A percentile compares a stretch with the other conserved stretches of the same genome.
Evolutionary conservation across 2,329 filamentous ascomycete species (phyloP).

Genomic region (Colletotrichum liaoningense): DNA sequence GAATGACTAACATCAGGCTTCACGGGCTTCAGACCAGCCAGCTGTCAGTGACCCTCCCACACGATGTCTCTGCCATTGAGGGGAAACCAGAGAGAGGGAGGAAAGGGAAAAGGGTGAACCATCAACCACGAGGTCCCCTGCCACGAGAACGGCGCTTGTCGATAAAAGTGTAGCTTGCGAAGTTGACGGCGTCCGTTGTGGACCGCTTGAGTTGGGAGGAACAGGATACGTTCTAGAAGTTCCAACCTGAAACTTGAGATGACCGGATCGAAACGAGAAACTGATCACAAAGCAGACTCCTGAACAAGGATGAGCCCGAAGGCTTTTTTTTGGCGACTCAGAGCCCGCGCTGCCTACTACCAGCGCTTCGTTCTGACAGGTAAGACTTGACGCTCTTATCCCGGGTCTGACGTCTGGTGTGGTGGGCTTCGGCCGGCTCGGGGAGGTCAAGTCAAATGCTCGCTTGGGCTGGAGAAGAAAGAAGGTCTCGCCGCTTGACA

Average conservation of each 20-base stretch:
- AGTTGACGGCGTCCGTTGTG: constrained; percentile 23
- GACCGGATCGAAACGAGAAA: constrained; percentile 24
- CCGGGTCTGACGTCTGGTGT: constrained; percentile 21
- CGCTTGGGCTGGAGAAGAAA: neutral
- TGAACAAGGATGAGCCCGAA: constrained; percentile 15
- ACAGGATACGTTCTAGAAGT: constrained; percentile 31
- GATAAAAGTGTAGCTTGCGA: constrained; percentile 34
- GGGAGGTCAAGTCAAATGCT: neutral
- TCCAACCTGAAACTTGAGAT: constrained; percentile 33
- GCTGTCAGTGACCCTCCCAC: constrained; percentile 10
- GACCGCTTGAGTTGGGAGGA: constrained; percentile 27
- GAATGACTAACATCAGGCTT: neutral
- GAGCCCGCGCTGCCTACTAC: neutral
- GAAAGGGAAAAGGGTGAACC: neutral
- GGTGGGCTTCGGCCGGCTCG: neutral
- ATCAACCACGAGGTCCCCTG: constrained; percentile 4
- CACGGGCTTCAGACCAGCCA: neutral
- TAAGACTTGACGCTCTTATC: neutral
- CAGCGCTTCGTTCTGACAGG: constrained; percentile 4
- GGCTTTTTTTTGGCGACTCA: neutral
- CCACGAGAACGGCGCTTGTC: constrained; percentile 14
- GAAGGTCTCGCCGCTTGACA: constrained; percentile 7
- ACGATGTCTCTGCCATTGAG: neutral
- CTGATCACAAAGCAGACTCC: neutral
- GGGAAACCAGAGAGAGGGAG: neutral